A percentile compares a stretch with the other conserved stretches of the same genome.
These are phyloP conservation scores for Blastobotrys robertii DNA, from an alignment of 805 yeast genomes.

Conservation along the genomic window DNA sequence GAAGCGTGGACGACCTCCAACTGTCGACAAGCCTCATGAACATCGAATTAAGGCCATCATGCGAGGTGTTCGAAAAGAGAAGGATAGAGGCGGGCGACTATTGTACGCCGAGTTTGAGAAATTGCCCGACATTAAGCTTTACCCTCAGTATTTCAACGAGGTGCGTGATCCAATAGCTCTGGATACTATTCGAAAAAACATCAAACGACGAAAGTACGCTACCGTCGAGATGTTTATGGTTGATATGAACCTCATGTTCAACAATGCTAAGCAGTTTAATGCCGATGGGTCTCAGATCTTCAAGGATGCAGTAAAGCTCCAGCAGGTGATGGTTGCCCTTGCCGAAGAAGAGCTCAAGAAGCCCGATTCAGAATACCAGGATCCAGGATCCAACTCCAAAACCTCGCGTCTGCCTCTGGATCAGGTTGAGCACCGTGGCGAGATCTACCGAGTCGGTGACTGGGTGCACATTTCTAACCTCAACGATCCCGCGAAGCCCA, in stretches of 20 bases:
- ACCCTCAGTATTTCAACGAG: conserved; percentile 41
- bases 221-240: conserved; percentile 65
- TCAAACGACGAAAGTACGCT: conserved; percentile 74
- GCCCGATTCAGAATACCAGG: conserved; percentile 68
- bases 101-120: conserved; percentile 63
- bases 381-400: conserved; percentile 45
- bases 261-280: conserved; percentile 60
- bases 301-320: conserved; percentile 54
- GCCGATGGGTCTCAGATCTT: conserved; percentile 48
- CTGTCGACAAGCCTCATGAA: conserved; percentile 84
- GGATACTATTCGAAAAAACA: conserved; percentile 56
- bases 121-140: conserved; percentile 57
- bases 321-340: conserved; percentile 46
- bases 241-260: conserved; percentile 67
- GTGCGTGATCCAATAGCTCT: conserved; percentile 34
- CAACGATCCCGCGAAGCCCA: conserved; percentile 82
- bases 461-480: conserved; percentile 87
- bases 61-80: conserved; percentile 68
- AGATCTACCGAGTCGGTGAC: conserved; percentile 77
- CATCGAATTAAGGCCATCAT: conserved; percentile 81
- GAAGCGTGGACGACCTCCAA: conserved; percentile 84
- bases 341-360: conserved; percentile 61
- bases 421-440: conserved; percentile 59
- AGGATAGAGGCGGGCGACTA: conserved; percentile 40
- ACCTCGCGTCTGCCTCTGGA: conserved; percentile 72